Percentiles rank a stretch among this genome's conserved stretches.
Evolutionary conservation across 306 rosid genomes (phyloP).

Genomic region (Canavalia gladiata): DNA sequence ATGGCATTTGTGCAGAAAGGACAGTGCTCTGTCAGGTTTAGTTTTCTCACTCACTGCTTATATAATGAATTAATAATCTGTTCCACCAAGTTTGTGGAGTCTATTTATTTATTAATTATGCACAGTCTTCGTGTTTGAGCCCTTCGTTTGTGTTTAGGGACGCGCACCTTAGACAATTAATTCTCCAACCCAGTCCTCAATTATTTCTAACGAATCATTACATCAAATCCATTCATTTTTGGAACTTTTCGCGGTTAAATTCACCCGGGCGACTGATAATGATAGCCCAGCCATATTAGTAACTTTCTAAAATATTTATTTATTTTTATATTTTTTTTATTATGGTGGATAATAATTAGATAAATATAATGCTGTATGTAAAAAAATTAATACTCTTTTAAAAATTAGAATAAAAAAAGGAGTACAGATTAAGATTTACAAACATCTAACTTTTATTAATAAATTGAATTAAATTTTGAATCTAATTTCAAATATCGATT

Average conservation of each 20-base stretch:
- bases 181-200: background rate
- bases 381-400: too few relatives aligned
- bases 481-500: too few relatives aligned
- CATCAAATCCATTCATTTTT: background rate
- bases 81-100: background rate
- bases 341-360: too few relatives aligned
- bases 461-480: too few relatives aligned
- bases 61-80: background rate
- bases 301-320: too few relatives aligned
- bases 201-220: background rate
- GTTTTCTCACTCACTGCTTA: background rate
- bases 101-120: background rate
- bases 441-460: too few relatives aligned
- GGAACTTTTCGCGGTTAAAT: background rate
- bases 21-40: slow-evolving; percentile 1
- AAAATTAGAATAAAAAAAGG: too few relatives aligned
- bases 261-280: background rate
- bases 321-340: too few relatives aligned
- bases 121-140: background rate
- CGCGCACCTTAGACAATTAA: background rate
- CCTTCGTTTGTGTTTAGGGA: background rate
- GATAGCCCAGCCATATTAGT: background rate
- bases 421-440: too few relatives aligned
- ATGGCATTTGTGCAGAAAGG: background rate
- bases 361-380: too few relatives aligned